A percentile compares a stretch with the other conserved stretches of the same genome.
These are phyloP conservation scores for Lichtheimia ramosa DNA, from an alignment of 371 early-diverging fungal species.

Conservation along the genomic window DNA sequence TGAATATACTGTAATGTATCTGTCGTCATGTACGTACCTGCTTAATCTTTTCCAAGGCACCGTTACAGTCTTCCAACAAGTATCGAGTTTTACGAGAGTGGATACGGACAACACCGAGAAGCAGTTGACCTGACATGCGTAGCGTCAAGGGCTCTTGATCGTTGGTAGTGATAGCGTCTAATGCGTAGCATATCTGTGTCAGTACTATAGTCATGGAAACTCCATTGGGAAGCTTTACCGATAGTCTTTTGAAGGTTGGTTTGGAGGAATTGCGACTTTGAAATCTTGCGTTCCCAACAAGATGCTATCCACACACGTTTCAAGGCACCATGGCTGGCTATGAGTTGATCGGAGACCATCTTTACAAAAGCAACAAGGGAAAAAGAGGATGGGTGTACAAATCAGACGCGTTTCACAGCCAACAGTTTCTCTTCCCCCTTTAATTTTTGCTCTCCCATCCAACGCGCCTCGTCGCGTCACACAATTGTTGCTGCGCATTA, in stretches of 20 bases:
- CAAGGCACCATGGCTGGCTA: constrained; percentile 88
- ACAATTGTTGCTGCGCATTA: too few species aligned
- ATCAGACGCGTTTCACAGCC: too few species aligned
- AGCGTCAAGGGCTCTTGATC: constrained; percentile 85
- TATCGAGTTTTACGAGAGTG: constrained; percentile 96
- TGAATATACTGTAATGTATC: not conserved
- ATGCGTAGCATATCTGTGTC: not conserved
- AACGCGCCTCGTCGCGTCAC: too few species aligned
- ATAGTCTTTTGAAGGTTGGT: constrained; percentile 87
- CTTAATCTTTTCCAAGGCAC: constrained; percentile 93
- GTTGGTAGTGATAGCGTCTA: constrained; percentile 82
- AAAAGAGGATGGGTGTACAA: too few species aligned
- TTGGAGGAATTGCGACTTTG: constrained; percentile 90
- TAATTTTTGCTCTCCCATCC: too few species aligned
- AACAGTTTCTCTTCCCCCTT: too few species aligned
- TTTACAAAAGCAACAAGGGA: not conserved
- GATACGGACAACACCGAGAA: constrained; percentile 95
- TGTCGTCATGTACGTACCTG: constrained; percentile 59
- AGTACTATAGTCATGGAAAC: not conserved
- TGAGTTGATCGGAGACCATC: constrained; percentile 24
- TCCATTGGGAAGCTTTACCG: constrained; percentile 43
- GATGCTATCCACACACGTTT: constrained; percentile 98
- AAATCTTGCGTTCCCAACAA: constrained; percentile 95
- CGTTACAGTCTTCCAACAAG: constrained; percentile 96
- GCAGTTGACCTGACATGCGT: constrained; percentile 94